Evolutionary conservation across 352 stramenopile genomes (phyloP).

Genomic region (Pythium insidiosum): DNA sequence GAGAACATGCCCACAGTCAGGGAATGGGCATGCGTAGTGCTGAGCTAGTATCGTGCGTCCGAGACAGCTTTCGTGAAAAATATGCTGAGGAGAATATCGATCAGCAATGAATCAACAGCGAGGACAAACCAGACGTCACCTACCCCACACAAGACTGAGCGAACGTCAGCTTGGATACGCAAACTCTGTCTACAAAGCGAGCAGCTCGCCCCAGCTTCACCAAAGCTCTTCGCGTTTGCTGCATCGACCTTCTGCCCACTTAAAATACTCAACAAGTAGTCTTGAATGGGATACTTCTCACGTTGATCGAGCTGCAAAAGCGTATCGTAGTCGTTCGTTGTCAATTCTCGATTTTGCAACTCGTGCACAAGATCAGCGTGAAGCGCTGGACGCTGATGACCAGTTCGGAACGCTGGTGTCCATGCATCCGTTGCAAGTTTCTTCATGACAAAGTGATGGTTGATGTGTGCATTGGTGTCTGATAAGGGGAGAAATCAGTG

Average conservation of each 20-base stretch:
- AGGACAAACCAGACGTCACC: background rate
- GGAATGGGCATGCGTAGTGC: constrained; percentile 42
- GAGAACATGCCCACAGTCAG: constrained; percentile 34
- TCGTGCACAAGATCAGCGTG: constrained; percentile 40
- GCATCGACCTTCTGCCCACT: constrained; percentile 31
- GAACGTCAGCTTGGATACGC: constrained; percentile 44
- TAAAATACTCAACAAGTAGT: constrained; percentile 55
- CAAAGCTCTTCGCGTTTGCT: constrained; percentile 42
- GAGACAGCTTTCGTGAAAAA: constrained; percentile 74
- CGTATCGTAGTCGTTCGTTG: constrained; percentile 80
- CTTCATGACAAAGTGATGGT: constrained; percentile 71
- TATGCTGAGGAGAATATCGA: constrained; percentile 27
- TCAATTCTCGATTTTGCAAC: constrained; percentile 64
- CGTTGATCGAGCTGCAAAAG: constrained; percentile 58
- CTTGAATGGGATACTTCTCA: constrained; percentile 55
- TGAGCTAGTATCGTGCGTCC: constrained; percentile 59
- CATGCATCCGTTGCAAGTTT: constrained; percentile 48
- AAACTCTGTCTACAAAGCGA: constrained; percentile 55
- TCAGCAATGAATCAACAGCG: background rate
- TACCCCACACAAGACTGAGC: constrained; percentile 46
- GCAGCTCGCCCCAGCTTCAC: constrained; percentile 26
- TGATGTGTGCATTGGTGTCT: constrained; percentile 55
- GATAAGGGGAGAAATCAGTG: too few relatives aligned
- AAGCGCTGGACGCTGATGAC: constrained; percentile 14
- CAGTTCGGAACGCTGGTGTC: constrained; percentile 36